Percentiles rank a stretch among this genome's conserved stretches.
phyloP scores from a whole-genome alignment of 805 yeast species.

The Saccharomycopsis microspora region DNA sequence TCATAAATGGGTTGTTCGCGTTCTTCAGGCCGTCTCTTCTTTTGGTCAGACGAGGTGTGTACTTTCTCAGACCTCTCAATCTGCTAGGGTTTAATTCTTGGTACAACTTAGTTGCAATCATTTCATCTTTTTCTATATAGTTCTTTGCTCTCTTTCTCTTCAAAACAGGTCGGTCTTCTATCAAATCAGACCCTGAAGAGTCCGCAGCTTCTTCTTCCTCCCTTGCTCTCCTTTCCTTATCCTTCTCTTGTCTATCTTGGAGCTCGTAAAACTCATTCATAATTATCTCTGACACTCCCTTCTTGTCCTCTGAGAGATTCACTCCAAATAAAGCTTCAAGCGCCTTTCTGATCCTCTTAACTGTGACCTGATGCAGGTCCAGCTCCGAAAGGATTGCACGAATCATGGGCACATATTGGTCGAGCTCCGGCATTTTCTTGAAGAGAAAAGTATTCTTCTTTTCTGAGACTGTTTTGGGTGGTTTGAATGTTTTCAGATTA shows the following conservation, averaged over 20 bases:
- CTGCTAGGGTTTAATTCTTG: constrained; percentile 7
- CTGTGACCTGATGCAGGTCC: constrained; percentile 58
- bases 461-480: too few relatives aligned
- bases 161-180: constrained; percentile 5
- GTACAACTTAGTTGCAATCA: constrained; percentile 39
- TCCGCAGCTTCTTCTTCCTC: background rate
- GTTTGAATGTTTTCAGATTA: too few relatives aligned
- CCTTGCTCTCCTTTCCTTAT: constrained; percentile 17
- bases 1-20: constrained; percentile 23
- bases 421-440: background rate
- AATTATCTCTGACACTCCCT: constrained; percentile 48
- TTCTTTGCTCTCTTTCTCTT: constrained; percentile 20
- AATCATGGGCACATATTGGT: constrained; percentile 45
- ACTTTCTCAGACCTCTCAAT: background rate
- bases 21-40: background rate
- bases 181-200: constrained; percentile 16
- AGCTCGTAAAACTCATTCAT: constrained; percentile 43
- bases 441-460: too few relatives aligned
- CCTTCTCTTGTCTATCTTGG: constrained; percentile 26
- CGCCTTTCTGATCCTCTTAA: constrained; percentile 59
- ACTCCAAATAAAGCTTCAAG: constrained; percentile 56
- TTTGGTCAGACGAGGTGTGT: background rate
- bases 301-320: constrained; percentile 40
- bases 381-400: constrained; percentile 68
- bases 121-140: constrained; percentile 36